Evolutionary conservation across 2,329 filamentous ascomycete genomes (phyloP), one percentile per base, ranked within the genome.

Genomic region (Fusarium sp.): DNA sequence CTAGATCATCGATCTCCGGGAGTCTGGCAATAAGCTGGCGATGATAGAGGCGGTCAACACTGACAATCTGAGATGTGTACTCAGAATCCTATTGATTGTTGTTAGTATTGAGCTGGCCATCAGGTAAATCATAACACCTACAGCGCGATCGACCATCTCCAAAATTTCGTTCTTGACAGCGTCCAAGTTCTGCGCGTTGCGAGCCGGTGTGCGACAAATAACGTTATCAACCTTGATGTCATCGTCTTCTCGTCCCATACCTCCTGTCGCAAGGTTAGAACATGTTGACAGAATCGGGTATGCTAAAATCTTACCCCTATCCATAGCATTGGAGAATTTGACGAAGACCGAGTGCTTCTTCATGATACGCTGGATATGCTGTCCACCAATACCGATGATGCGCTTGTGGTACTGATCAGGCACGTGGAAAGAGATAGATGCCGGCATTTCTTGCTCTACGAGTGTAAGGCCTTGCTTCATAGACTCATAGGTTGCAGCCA

Each of bases 271-370:
- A 40, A 49, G 13, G 62, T 81, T 72, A 81, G 78, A 58, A 24
- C 45, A 26, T 43, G 28, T 14, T 39, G 8, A 10, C 7, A 5
- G 9, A 33, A 24, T 30, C 6, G 56, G 70, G 35, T 74, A n/a
- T 6, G 11, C 17, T 24, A 19, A 33, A 32, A 45, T 22, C 50
- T 54, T 59, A 82, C 93, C 96, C 76, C 96, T 91, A 77, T 99
- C 96, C 94, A 98, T 98, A 17, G 96, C 96, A 74, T 99, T 99
- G 69, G 94, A 97, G 76, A 99, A 99, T 78, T 99, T 99, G 82
- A 99, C 96, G 74, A 99, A 99, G 71, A 99, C 96, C 0, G 96
- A 98, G 81, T 99, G 97, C 82, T 98, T 98, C 84, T 99, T 98
- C 96, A 99, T 99, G 83, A 99, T 98, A 56, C 95, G 93, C 80